A percentile compares a stretch with the other conserved stretches of the same genome.
phyloP scores from a whole-genome alignment of 371 early-diverging fungal genomes.

The Polyrhizophydium stewartii region DNA sequence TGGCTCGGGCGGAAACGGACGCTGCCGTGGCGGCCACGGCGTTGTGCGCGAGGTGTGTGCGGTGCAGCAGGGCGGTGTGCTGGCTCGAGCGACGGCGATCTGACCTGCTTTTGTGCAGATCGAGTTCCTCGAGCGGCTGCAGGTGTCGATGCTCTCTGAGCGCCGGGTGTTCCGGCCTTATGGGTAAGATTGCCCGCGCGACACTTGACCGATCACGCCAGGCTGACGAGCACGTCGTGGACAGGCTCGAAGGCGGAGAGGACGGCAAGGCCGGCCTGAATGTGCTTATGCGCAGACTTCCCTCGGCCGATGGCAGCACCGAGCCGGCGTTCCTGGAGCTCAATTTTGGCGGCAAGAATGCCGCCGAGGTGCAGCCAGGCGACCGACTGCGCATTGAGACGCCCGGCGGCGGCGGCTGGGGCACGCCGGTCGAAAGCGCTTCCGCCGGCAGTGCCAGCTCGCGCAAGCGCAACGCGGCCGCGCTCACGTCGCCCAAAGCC shows the following conservation, averaged over 20 bases:
- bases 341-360: conserved; percentile 86
- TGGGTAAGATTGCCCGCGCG: conserved; percentile 39
- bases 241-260: conserved; percentile 70
- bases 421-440: background rate
- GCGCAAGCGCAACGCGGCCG: background rate
- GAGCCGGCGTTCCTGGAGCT: conserved; percentile 28
- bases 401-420: conserved; percentile 89
- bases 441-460: too few relatives aligned
- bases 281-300: conserved; percentile 53
- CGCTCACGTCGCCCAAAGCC: background rate
- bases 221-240: too few relatives aligned
- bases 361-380: conserved; percentile 65
- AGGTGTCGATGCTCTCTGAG: conserved; percentile 89
- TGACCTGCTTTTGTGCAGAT: conserved; percentile 11
- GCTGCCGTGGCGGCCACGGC: conserved; percentile 83
- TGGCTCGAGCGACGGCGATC: too few relatives aligned
- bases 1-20: conserved; percentile 82
- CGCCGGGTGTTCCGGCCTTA: conserved; percentile 88
- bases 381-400: conserved; percentile 81
- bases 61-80: background rate
- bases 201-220: too few relatives aligned
- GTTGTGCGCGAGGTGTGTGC: conserved; percentile 31
- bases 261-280: conserved; percentile 73
- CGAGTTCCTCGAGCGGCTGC: conserved; percentile 46
- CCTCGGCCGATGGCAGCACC: conserved; percentile 13